phyloP scores from a whole-genome alignment of 2,329 filamentous ascomycete species.

The Microascus cirrosus region DNA sequence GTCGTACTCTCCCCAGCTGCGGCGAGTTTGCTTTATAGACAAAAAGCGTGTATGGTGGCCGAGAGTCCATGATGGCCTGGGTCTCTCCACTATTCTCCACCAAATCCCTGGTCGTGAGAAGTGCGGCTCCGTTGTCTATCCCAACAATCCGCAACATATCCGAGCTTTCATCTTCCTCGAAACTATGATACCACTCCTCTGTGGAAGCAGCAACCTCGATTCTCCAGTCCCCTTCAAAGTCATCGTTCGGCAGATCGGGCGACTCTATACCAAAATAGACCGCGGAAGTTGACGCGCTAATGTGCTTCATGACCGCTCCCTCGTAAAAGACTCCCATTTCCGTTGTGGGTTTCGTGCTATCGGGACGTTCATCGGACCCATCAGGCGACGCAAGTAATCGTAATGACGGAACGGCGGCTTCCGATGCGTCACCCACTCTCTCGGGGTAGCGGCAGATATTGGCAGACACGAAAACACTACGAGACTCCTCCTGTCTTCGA shows the following conservation, averaged over 20 bases:
- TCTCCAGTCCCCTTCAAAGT: conserved; percentile 58
- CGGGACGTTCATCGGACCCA: conserved; percentile 51
- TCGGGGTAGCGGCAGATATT: conserved; percentile 76
- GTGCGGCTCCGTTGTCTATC: conserved; percentile 74
- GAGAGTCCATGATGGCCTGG: conserved; percentile 27
- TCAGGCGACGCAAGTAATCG: conserved; percentile 66
- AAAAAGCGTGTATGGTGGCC: conserved; percentile 66
- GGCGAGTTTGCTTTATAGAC: conserved; percentile 50
- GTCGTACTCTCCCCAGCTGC: conserved; percentile 56
- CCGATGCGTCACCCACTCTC: conserved; percentile 12
- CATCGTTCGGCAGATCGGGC: conserved; percentile 42
- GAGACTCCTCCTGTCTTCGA: background rate
- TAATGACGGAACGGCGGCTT: conserved; percentile 47
- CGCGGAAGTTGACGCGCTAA: conserved; percentile 47
- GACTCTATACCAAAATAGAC: conserved; percentile 71
- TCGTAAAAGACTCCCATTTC: conserved; percentile 40
- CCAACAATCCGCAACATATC: conserved; percentile 43
- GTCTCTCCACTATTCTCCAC: conserved; percentile 42
- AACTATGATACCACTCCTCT: conserved; percentile 66
- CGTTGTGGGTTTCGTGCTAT: conserved; percentile 16
- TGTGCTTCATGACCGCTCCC: conserved; percentile 57
- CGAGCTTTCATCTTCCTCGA: conserved; percentile 32
- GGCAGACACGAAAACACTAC: conserved; percentile 65
- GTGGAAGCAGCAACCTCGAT: conserved; percentile 75
- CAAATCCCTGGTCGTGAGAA: conserved; percentile 70